Conservation (phyloP, 2,329 filamentous ascomycete genomes). For the Fusarium dimerum region DNA sequence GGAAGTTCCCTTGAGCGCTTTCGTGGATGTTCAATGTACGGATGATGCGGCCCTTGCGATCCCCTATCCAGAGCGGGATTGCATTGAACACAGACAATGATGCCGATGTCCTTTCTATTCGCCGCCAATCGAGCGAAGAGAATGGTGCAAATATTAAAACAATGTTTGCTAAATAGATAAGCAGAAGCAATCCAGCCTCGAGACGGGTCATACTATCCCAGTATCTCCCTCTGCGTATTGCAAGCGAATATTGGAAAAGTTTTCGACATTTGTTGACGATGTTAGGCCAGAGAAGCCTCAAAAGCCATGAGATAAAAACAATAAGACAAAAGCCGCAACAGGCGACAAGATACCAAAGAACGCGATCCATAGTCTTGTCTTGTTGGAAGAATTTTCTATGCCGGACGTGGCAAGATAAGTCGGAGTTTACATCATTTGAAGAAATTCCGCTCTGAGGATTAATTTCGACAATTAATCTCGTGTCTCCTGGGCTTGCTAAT, state of each 20-base stretch:
- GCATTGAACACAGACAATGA: background rate
- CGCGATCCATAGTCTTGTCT: background rate
- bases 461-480: too few species aligned
- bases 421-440: too few species aligned
- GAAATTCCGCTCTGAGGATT: too few species aligned
- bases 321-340: conserved; percentile 1
- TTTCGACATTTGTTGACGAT: background rate
- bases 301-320: background rate
- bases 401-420: too few species aligned
- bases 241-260: conserved; percentile 6
- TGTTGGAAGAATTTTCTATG: too few species aligned
- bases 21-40: conserved; percentile 7
- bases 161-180: conserved; percentile 1
- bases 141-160: conserved; percentile 3
- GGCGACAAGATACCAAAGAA: conserved; percentile 1
- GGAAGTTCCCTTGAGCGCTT: conserved; percentile 8
- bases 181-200: background rate
- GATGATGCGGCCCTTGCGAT: conserved; percentile 1
- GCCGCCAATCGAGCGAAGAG: background rate
- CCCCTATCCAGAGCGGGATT: conserved; percentile 6
- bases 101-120: conserved; percentile 1
- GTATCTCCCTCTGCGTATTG: background rate
- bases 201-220: conserved; percentile 9
- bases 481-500: too few species aligned
- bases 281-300: background rate